Evolutionary conservation across 139 green algal species (phyloP), one percentile per base, ranked within the genome.

Genomic region (Yamagishiella unicocca): DNA sequence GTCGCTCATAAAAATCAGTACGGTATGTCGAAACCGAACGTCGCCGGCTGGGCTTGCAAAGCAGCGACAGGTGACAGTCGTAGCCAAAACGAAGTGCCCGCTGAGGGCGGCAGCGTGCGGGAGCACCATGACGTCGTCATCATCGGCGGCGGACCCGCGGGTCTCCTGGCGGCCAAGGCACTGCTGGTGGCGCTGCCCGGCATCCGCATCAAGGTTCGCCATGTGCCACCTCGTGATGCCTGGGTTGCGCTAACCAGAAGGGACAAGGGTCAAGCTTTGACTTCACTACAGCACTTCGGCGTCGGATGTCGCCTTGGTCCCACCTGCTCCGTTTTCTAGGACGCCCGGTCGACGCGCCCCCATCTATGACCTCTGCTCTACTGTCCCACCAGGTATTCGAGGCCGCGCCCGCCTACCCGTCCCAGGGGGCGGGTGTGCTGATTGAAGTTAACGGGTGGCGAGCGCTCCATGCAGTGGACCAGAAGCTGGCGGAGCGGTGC

Each of bases 391-490:
- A 46, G 75, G 75, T 83, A 24, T 70, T 54, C 24, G 75, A 83
- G 35, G 35, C 75, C 7, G 75, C 53, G 0, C 35, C 33, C 4
- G 53, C 33, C 53, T 83, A 71, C 75, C 35, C n/a, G 53, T 53
- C 53, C 29, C 75, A 71, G 75, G 75, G 75, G 17, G 75, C 75
- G 35, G 75, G 75, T 1, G 75, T 83, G 75, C 25, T 37, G 2
- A 70, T 83, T 2, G 75, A 70, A 35, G 5, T 83, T 35, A 83
- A 70, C 75, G 75, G 75, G 33, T 83, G 75, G 75, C 50, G 75
- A 24, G 75, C 75, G 33, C 75, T 83, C 53, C 75, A 83, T 53
- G 75, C 75, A 4, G 75, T 83, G 33, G 75, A 83, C 35, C 1
- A 9, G 6, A 9, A 70, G 35, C 50, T 83, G 75, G 75, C 75